A percentile compares a stretch with the other conserved stretches of the same genome.
Evolutionary conservation across 148 eudicot species (phyloP).

Genomic region (Vaccinium darrowii): DNA sequence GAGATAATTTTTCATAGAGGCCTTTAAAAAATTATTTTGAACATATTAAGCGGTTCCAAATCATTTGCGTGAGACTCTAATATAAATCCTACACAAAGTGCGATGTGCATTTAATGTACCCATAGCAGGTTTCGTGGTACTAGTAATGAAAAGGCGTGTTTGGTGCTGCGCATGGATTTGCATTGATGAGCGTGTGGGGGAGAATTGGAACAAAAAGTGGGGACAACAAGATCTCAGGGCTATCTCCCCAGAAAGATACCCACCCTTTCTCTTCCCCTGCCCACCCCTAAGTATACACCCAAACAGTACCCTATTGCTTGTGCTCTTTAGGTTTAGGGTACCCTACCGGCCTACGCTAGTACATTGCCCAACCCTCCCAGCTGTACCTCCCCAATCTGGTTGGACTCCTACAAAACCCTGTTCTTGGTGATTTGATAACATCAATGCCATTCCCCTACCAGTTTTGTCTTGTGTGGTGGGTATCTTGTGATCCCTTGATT

Average conservation of each 20-base stretch:
- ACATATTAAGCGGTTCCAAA: no score
- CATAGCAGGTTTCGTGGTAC: no score
- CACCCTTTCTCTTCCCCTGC: background rate
- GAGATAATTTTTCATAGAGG: no score
- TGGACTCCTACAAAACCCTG: background rate
- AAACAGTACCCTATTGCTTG: background rate
- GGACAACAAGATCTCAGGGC: constrained; percentile 28
- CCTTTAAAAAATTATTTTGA: no score
- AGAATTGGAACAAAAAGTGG: constrained; percentile 20
- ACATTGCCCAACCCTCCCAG: background rate
- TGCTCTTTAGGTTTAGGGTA: background rate
- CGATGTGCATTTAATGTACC: no score
- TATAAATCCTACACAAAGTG: no score
- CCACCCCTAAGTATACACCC: background rate
- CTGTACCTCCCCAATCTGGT: background rate
- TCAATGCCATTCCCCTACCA: background rate
- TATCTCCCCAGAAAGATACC: constrained; percentile 20
- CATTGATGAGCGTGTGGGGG: background rate
- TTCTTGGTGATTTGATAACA: background rate
- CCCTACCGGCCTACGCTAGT: background rate
- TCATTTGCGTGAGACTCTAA: no score
- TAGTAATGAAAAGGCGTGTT: constrained; percentile 6
- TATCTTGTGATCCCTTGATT: no score
- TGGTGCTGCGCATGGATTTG: constrained; percentile 17
- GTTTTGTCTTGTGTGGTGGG: background rate